Percentiles rank a stretch among this genome's conserved stretches.
These are phyloP conservation scores for Aspergillus carlsbadensis DNA, from an alignment of 495 filamentous ascomycete genomes.

Conservation along the genomic window DNA sequence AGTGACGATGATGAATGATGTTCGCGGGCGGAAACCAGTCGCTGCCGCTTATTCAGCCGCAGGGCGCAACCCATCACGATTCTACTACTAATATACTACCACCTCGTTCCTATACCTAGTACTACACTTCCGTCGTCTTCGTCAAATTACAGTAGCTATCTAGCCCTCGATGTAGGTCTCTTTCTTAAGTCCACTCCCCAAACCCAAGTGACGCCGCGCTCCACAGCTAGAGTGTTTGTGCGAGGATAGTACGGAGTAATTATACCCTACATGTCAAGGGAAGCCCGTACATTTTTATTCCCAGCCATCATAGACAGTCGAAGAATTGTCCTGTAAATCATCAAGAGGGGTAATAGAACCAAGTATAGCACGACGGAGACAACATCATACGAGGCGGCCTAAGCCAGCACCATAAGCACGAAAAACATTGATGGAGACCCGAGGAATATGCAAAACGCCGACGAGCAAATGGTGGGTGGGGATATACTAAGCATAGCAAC, in stretches of 20 bases:
- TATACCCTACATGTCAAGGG: not conserved
- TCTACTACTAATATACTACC: too few species aligned
- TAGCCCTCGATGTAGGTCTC: too few species aligned
- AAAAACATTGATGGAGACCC: not conserved
- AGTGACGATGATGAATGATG: constrained; percentile 15
- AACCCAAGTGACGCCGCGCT: too few species aligned
- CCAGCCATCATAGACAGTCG: constrained; percentile 8
- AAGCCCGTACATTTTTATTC: constrained; percentile 13
- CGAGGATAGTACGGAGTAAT: not conserved
- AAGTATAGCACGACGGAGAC: not conserved
- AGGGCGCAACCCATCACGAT: not conserved
- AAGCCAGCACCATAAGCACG: not conserved
- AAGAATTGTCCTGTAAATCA: constrained; percentile 9
- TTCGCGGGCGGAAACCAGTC: constrained; percentile 20
- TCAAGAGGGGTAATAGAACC: constrained; percentile 1
- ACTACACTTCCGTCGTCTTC: too few species aligned
- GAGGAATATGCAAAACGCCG: constrained; percentile 11
- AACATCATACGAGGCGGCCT: too few species aligned
- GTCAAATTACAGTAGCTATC: too few species aligned
- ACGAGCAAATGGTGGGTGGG: constrained; percentile 11
- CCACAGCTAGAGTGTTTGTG: too few species aligned
- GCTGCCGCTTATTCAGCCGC: constrained; percentile 1
- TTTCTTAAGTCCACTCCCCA: too few species aligned
- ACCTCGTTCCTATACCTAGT: too few species aligned
- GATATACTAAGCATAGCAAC: constrained; percentile 17